These are phyloP conservation scores for Acer yangbiense DNA, from an alignment of 345 rosid species.

Conservation along the genomic window DNA sequence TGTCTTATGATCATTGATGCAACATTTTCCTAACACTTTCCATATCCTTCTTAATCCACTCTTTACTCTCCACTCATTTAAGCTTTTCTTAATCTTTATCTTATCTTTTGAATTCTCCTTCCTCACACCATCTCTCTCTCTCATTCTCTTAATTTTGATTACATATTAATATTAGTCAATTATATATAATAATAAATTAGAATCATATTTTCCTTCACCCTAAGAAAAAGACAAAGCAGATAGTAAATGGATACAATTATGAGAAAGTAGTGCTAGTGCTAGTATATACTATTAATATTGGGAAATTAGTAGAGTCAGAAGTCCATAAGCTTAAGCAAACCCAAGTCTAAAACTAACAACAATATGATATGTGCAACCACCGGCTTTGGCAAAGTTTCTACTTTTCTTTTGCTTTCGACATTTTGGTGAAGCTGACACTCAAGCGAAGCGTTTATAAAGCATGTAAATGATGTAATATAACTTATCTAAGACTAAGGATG, in stretches of 20 bases:
- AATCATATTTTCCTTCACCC: background rate
- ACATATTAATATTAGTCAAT: background rate
- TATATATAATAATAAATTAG: background rate
- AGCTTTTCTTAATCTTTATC: background rate
- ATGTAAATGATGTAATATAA: background rate
- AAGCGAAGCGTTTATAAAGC: background rate
- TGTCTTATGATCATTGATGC: background rate
- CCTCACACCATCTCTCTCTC: too few species aligned
- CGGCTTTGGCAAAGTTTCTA: background rate
- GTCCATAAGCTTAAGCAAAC: background rate
- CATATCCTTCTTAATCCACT: background rate
- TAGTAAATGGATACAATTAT: background rate
- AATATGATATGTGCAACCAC: background rate
- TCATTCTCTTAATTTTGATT: background rate
- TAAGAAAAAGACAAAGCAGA: background rate
- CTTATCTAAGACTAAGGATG: background rate
- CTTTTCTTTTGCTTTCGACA: background rate
- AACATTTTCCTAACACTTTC: slow-evolving; percentile 3
- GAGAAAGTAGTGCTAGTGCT: background rate
- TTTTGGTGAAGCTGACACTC: background rate
- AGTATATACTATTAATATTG: background rate
- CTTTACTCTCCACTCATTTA: background rate
- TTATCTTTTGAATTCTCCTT: too few species aligned
- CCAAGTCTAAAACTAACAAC: background rate
- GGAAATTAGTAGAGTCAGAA: background rate